Evolutionary conservation across 1,284 basidiomycete genomes (phyloP), one percentile per base, ranked within the genome.

Genomic region (Peniophora sp.): DNA sequence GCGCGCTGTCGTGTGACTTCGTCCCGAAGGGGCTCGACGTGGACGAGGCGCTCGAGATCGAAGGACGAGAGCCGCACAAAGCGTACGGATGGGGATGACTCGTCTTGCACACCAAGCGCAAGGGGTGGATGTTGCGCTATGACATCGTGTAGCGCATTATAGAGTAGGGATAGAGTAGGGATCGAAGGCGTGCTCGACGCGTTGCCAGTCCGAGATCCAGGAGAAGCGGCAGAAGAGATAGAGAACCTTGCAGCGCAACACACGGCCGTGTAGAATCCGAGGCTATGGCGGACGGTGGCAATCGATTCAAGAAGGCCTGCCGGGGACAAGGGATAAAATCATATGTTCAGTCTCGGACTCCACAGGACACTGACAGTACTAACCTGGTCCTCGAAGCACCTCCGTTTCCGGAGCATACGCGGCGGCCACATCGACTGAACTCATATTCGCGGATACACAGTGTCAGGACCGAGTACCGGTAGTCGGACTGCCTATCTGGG

Each of bases 261-360:
- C 6, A 52, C 43, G 17, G 51, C 32, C 6, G 23, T 22, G 32
- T 52, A 52, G 51, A 50, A 52, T n/a, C 51, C 51, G 12, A 52
- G 20, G 24, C n/a, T 22, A 35, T 52, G 51, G 12, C 48, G 43
- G 23, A 46, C 24, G 22, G 36, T 42, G 3, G 48, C 49, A 8
- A 20, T 47, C 11, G 39, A 35, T 27, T 52, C 51, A n/a, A 50
- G 44, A 15, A 52, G 27, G 11, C 51, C 51, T 32, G 27, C 5
- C 27, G 27, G 27, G 12, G 27, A 32, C 27, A 32, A n/a, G n/a
- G n/a, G n/a, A n/a, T n/a, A n/a, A n/a, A 32, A 32, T 32, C 27
- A 32, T 32, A 32, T 32, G 27, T 32, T 32, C 12, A 32, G 39
- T 22, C n/a, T 5, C 39, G 15, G 15, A 41, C 39, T 41, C 39